Evolutionary conservation across 2,329 filamentous ascomycete species (phyloP), one percentile per base, ranked within the genome.

Genomic region (Fusarium pseudograminearum): DNA sequence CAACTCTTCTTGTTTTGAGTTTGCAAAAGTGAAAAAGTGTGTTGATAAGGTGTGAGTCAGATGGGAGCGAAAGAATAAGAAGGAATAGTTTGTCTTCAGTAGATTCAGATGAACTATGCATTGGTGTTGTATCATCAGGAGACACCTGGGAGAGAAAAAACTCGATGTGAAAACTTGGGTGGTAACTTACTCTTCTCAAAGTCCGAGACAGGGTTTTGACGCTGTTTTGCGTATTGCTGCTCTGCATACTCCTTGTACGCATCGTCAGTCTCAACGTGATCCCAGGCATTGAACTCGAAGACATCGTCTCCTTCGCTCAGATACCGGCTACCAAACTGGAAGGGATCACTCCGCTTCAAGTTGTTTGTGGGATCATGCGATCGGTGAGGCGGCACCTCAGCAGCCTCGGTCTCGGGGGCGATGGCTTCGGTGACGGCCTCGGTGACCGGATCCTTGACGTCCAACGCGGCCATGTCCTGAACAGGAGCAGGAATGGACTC

Each of bases 241-340:
- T 94, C 89, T 65, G 94, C 91, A 80, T 96, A 97, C 77, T 92
- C 89, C 77, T 91, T 90, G 85, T 97, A 98, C 41, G 90, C 86
- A 73, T 93, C 89, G 82, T 98, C 95, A 78, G 94, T 94, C 81
- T 95, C 91, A 78, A 98, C 96, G 79, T 99, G 95, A 79, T 99
- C 96, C 96, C 96, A 99, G 38, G 96, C 96, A 80, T 99, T 99
- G 88, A 96, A 97, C 79, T 97, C 92, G 82, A 95, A 99, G 76
- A 97, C 93, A 78, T 98, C 87, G 82, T 97, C 94, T 77, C 90
- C 89, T 79, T 95, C 86, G 75, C 92, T 89, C 53, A 99, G 88
- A 76, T 88, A 92, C 63, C 95, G 93, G 48, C 93, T 96, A 65
- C 96, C 96, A 80, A 99, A 99, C 80, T 97, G 91, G 80, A 98